A percentile compares a stretch with the other conserved stretches of the same genome.
Conservation (phyloP, 164 flowering plant genomes). For the Annona squamosa region DNA sequence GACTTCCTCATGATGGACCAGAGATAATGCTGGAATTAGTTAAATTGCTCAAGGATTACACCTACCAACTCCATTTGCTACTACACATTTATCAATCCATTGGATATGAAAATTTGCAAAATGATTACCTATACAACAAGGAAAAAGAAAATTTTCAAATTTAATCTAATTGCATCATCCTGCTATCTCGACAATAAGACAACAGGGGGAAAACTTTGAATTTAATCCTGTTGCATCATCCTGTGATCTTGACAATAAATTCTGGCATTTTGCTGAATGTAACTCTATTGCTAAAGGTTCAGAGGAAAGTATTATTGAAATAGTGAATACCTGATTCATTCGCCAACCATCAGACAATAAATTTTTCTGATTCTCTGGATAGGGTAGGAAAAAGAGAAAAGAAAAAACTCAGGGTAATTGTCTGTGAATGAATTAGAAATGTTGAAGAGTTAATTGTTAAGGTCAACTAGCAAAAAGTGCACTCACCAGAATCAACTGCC, state of each 20-base stretch:
- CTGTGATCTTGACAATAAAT: neutral
- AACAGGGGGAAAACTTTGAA: neutral
- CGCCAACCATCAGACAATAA: conserved; percentile 86
- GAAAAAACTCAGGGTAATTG: neutral
- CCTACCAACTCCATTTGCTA: neutral
- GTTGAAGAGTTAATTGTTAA: neutral
- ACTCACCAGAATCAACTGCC: conserved; percentile 93
- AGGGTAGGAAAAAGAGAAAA: conserved; percentile 1
- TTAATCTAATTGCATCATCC: too few relatives aligned
- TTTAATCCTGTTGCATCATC: neutral
- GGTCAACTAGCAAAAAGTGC: neutral
- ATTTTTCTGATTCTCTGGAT: conserved; percentile 83
- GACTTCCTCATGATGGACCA: neutral
- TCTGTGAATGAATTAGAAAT: neutral
- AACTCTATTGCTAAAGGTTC: neutral
- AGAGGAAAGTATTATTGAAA: conserved; percentile 7
- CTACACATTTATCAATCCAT: neutral
- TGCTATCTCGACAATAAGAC: too few relatives aligned
- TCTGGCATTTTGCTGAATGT: neutral
- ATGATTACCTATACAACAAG: neutral
- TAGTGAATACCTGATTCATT: conserved; percentile 69
- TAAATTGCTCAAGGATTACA: neutral
- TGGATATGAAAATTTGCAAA: neutral
- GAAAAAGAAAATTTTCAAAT: too few relatives aligned
- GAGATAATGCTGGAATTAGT: neutral